phyloP scores from a whole-genome alignment of 2,329 filamentous ascomycete species.

The Aspergillus aculeatus region DNA sequence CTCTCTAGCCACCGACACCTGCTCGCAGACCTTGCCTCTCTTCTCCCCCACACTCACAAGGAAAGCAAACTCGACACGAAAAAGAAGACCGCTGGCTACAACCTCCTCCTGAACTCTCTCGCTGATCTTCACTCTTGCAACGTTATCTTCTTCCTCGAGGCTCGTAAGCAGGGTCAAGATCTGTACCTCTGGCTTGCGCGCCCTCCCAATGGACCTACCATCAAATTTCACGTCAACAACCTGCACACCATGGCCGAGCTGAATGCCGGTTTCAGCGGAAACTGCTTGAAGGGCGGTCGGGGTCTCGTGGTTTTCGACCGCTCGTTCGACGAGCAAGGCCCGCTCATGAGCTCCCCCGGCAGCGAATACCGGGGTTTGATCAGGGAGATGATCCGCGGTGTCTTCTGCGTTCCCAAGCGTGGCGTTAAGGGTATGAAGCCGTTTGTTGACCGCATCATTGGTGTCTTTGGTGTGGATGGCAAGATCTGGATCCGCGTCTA shows the following conservation, averaged over 20 bases:
- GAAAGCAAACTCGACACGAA: slow-evolving; percentile 98
- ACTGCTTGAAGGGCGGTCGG: slow-evolving; percentile 90
- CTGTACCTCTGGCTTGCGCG: slow-evolving; percentile 92
- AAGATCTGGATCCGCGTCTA: slow-evolving; percentile 97
- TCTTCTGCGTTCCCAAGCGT: slow-evolving; percentile 83
- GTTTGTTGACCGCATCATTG: slow-evolving; percentile 93
- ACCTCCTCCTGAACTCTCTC: slow-evolving; percentile 74
- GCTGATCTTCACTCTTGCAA: slow-evolving; percentile 87
- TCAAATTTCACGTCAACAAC: slow-evolving; percentile 56
- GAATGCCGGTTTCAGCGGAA: slow-evolving; percentile 78
- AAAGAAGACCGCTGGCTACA: slow-evolving; percentile 62
- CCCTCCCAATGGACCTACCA: slow-evolving; percentile 76
- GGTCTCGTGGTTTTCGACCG: slow-evolving; percentile 90
- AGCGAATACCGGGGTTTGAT: slow-evolving; percentile 52
- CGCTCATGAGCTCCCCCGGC: slow-evolving; percentile 66
- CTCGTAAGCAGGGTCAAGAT: slow-evolving; percentile 82
- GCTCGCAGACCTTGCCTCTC: slow-evolving; percentile 79
- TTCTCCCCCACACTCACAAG: slow-evolving; percentile 89
- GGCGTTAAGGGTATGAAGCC: slow-evolving; percentile 87
- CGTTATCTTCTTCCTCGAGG: slow-evolving; percentile 93
- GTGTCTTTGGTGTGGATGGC: slow-evolving; percentile 83
- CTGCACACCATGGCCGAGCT: slow-evolving; percentile 96
- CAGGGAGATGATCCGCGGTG: slow-evolving; percentile 85
- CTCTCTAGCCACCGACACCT: slow-evolving; percentile 79
- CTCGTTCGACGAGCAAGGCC: slow-evolving; percentile 72